Evolutionary conservation across 345 rosid species (phyloP), one percentile per base, ranked within the genome.

Genomic region (Firmiana major): DNA sequence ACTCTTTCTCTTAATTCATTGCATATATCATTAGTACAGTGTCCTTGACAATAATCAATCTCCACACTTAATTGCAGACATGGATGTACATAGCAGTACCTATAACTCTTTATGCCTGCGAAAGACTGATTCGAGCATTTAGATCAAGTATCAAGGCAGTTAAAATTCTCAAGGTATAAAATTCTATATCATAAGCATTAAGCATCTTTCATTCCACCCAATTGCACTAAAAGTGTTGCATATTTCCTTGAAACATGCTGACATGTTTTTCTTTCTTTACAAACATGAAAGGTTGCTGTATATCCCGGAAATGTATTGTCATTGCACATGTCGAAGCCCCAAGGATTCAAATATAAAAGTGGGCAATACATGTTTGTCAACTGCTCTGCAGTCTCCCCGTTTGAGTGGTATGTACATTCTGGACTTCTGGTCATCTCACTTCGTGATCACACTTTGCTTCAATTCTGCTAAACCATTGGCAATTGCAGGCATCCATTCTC

Each of bases 321-420:
- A 34, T 81, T 94, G 84, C 90, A 87, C 87, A 87, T 92, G 96
- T 90, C 96, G 12, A 92, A 89, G 83, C 98, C 98, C 31, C 89
- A 88, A 26, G 97, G 97, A 6, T 92, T 94, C 86, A 92, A 81
- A 83, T 89, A 94, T 88, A 92, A 88, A 77, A 92, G 98, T 59
- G 98, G 98, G 70, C 98, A 94, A 62, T 94, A 88, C 92, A 94
- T 94, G 95, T 94, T 94, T 67, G 96, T 94, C 45, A 90, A 92
- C 58, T 92, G 98, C 79, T 64, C 86, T 15, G 94, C 93, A 1
- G 97, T 94, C 51, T 94, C 98, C 40, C 90, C 95, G 1, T 94
- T 94, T 42, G 95, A 93, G 81, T 93, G 97, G 94, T 83, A 75
- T 11, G 70, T 79, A 3, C 5, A 5, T 62, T 72, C 31, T 34